Evolutionary conservation across 805 yeast genomes (phyloP), one percentile per base, ranked within the genome.

Genomic region (Candida railenensis): DNA sequence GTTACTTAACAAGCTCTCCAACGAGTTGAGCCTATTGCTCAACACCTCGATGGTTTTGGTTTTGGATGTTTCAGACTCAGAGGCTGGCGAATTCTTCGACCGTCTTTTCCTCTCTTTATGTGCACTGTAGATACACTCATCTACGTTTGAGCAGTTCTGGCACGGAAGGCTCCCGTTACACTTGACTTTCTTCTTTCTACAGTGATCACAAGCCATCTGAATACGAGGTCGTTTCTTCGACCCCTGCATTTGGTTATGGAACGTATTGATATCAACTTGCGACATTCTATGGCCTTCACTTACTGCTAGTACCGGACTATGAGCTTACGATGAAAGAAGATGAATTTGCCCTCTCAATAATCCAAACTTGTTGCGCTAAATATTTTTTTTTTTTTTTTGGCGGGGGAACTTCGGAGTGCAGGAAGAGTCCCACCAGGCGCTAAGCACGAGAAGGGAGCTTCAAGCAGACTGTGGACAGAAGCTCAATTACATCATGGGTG

Each of bases 151-250:
- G 52, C 84, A 77, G 34, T 66, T 65, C 5, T 63, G 52, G 50
- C 84, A 79, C 3, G 73, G 73, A 11, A 50, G 48, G 2, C 55
- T 58, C 0, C 82, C 80, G 54, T 79, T 77, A 53, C 84, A 79
- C 51, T 76, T 77, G 48, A 76, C 71, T 53, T 79, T 79, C 37
- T 77, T 65, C 45, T 56, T 56, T 15, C 82, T 60, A 51, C 84
- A 79, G 45, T 63, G 65, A 49, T 73, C 78, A 53, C 84, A 79
- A 8, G 82, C 83, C 40, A 42, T 48, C 30, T 46, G 48, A 4
- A 50, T 50, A 22, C 41, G 32, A 11, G 30, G 43, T 7, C 36
- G 33, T 15, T 19, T 39, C 33, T 20, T 43, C 15, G 34, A 34
- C 34, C 45, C 40, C 36, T 22, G 18, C 12, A 28, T 34, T 3